A percentile compares a stretch with the other conserved stretches of the same genome.
Conservation (phyloP, 169 alveolate genomes). For the Cryptosporidium parvum region DNA sequence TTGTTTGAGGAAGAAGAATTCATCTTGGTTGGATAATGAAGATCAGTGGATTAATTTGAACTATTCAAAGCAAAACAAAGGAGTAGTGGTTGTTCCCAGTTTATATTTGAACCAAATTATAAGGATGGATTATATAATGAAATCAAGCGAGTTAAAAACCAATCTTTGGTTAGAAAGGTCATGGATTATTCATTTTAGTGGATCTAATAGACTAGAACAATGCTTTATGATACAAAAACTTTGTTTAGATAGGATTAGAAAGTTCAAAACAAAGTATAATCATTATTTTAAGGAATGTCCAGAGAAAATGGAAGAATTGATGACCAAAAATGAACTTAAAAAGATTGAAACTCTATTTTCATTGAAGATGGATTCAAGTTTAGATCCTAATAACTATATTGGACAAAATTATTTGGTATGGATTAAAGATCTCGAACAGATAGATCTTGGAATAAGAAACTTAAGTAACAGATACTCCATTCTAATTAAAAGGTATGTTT, state of each 20-base stretch:
- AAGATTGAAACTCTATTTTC: neutral
- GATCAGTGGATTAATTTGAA: slow-evolving; percentile 1
- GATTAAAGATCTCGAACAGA: slow-evolving; percentile 5
- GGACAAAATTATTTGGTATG: slow-evolving; percentile 12
- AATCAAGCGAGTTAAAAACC: neutral
- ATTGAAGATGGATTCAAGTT: neutral
- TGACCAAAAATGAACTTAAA: slow-evolving; percentile 13
- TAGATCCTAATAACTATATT: slow-evolving; percentile 39
- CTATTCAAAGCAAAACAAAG: neutral
- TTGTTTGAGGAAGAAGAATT: slow-evolving; percentile 8
- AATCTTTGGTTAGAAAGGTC: neutral
- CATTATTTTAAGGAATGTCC: slow-evolving; percentile 20
- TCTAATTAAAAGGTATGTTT: slow-evolving; percentile 19
- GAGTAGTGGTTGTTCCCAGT: slow-evolving; percentile 43
- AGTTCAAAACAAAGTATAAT: neutral
- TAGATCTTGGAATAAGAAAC: neutral
- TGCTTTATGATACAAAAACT: slow-evolving; percentile 19
- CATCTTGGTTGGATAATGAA: neutral
- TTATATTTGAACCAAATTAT: slow-evolving; percentile 18
- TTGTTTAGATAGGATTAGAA: neutral
- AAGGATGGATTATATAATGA: neutral
- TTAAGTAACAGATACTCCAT: slow-evolving; percentile 13
- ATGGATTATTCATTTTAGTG: slow-evolving; percentile 70
- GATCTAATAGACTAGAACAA: slow-evolving; percentile 42
- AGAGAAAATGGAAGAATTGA: neutral